phyloP scores from a whole-genome alignment of 2,329 filamentous ascomycete genomes.

The Rhytidhysteron rufulum region DNA sequence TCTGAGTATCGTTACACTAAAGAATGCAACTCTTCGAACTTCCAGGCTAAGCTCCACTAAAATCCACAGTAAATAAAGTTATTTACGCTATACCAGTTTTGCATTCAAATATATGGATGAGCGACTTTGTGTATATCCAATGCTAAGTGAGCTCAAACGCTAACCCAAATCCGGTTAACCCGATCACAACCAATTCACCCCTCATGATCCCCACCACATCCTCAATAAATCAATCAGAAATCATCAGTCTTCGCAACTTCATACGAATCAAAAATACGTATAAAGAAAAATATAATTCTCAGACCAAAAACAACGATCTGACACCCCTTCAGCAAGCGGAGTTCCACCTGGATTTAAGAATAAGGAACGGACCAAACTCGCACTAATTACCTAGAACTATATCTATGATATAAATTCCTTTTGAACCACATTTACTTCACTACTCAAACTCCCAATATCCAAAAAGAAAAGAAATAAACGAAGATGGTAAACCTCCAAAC shows the following conservation, averaged over 20 bases:
- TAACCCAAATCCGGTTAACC: background rate
- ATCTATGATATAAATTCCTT: background rate
- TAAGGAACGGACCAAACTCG: background rate
- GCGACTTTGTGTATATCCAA: too few species aligned
- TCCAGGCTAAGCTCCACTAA: too few species aligned
- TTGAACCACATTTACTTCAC: background rate
- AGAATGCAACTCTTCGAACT: too few species aligned
- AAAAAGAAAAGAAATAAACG: background rate
- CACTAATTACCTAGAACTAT: background rate
- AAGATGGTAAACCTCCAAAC: conserved; percentile 20
- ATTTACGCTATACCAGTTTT: too few species aligned
- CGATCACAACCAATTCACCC: background rate
- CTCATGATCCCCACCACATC: background rate
- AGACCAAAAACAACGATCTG: background rate
- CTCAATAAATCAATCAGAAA: background rate
- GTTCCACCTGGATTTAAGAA: background rate
- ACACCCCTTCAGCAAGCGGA: background rate
- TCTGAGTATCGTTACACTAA: too few species aligned
- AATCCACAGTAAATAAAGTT: too few species aligned
- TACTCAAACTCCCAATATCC: background rate
- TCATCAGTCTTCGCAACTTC: background rate
- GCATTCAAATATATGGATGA: too few species aligned
- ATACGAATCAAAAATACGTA: background rate
- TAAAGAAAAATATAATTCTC: background rate
- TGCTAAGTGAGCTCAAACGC: too few species aligned